A percentile compares a stretch with the other conserved stretches of the same genome.
These are phyloP conservation scores for Penicillium sp. DNA, from an alignment of 2,329 filamentous ascomycete species.

Conservation along the genomic window DNA sequence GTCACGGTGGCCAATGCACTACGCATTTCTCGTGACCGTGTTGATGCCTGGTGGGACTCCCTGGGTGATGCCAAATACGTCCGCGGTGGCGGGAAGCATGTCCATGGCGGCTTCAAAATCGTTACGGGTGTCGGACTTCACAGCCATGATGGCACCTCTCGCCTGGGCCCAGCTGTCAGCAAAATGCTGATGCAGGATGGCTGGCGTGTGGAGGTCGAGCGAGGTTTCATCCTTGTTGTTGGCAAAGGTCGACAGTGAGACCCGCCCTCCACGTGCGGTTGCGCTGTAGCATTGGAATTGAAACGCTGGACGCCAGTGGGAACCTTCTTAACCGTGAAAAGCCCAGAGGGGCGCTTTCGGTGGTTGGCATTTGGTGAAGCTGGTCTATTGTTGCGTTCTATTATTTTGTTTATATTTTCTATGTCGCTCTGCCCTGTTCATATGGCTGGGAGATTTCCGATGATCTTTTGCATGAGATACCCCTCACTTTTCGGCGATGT, in stretches of 20 bases:
- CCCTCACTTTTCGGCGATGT: too few species aligned
- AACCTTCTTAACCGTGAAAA: too few species aligned
- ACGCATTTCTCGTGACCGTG: conserved; percentile 67
- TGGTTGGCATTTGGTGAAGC: too few species aligned
- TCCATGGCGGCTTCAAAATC: conserved; percentile 63
- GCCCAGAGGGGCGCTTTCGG: too few species aligned
- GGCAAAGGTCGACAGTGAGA: conserved; percentile 48
- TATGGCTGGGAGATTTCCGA: too few species aligned
- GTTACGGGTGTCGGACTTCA: conserved; percentile 80
- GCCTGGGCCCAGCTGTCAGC: conserved; percentile 75
- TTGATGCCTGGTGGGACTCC: conserved; percentile 71
- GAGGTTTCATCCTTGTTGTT: conserved; percentile 67
- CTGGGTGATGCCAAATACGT: conserved; percentile 63
- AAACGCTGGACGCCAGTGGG: too few species aligned
- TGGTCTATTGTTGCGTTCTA: too few species aligned
- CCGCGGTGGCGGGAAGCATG: conserved; percentile 42
- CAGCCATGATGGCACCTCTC: conserved; percentile 70
- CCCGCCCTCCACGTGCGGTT: too few species aligned
- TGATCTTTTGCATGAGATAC: too few species aligned
- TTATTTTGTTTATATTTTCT: too few species aligned
- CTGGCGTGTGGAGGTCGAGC: conserved; percentile 74
- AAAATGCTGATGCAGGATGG: conserved; percentile 72
- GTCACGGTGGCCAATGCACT: conserved; percentile 77
- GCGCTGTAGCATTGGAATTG: too few species aligned
- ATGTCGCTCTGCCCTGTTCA: too few species aligned